These are phyloP conservation scores for Pyrenochaeta sp. DNA, from an alignment of 2,329 filamentous ascomycete genomes.

Conservation along the genomic window DNA sequence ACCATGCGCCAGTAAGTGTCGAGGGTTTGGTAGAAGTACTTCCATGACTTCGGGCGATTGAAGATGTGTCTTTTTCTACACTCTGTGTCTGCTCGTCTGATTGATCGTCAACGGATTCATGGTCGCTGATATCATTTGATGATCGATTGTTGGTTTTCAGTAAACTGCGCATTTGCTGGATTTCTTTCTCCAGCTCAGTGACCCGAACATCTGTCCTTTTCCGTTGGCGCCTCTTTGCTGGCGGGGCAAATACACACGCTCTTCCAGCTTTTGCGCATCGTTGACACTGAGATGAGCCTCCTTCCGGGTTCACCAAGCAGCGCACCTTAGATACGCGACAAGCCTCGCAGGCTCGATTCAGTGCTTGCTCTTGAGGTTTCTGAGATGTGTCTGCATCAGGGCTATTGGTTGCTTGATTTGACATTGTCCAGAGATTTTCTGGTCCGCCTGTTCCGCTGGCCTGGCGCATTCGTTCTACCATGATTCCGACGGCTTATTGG, in stretches of 20 bases:
- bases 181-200: slow-evolving; percentile 46
- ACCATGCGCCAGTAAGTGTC: slow-evolving; percentile 15
- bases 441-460: slow-evolving; percentile 9
- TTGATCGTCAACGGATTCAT: slow-evolving; percentile 38
- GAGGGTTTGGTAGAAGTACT: slow-evolving; percentile 14
- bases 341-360: slow-evolving; percentile 47
- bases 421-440: slow-evolving; percentile 17
- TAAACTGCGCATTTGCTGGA: slow-evolving; percentile 44
- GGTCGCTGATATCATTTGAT: slow-evolving; percentile 33
- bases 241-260: slow-evolving; percentile 44
- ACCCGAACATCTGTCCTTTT: slow-evolving; percentile 48
- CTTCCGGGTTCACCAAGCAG: slow-evolving; percentile 36
- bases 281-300: slow-evolving; percentile 39
- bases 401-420: slow-evolving; percentile 20
- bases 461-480: slow-evolving; percentile 17
- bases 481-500: slow-evolving; percentile 4
- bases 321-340: slow-evolving; percentile 47
- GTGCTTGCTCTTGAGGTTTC: slow-evolving; percentile 35
- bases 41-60: slow-evolving; percentile 18
- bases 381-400: slow-evolving; percentile 22
- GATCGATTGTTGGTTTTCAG: slow-evolving; percentile 33
- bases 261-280: slow-evolving; percentile 44
- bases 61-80: slow-evolving; percentile 22
- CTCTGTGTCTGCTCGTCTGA: slow-evolving; percentile 24
- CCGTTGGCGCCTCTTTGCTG: slow-evolving; percentile 45